Evolutionary conservation across 345 rosid species (phyloP), one percentile per base, ranked within the genome.

Genomic region (Citrus medica): DNA sequence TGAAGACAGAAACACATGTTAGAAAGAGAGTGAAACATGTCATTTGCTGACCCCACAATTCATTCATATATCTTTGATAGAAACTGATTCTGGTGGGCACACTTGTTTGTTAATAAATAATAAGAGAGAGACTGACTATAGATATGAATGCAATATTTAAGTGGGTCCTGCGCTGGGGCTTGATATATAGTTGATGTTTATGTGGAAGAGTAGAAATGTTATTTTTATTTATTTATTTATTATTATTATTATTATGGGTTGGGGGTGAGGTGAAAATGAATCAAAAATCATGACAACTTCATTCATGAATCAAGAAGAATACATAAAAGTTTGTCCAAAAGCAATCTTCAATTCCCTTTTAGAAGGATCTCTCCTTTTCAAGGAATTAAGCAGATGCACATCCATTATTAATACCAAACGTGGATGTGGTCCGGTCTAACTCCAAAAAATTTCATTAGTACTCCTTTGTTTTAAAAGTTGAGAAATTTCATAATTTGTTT

Each of bases 1-100:
- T n/a, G 79, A 83, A 56, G 80, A 80, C 82, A 69, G 84, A 78
- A 79, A 80, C 83, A 82, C 53, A 60, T 70, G 9, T n/a, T 53
- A 24, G 27, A 75, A 78, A 37, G 69, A 73, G 68, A 69, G 19
- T n/a, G 81, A 62, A 24, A 62, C 28, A 30, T 13, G 67, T 46
- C 40, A 37, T 28, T 77, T 64, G 58, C 67, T 22, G 64, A 73
- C 63, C 32, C 51, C 51, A 46, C 51, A 46, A 12, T 46, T 12
- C 51, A 12, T 13, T 46, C 5, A 46, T 46, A 3, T 12, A 12
- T 63, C 38, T 56, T 64, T 32, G 59, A 74, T 35, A 22, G 60
- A 67, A 63, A 69, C 75, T 62, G 80, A 75, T 77, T 75, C 78
- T 78, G 62, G 78, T 68, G 78, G 80, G n/a, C 75, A 78, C 68